Percentiles rank a stretch among this genome's conserved stretches.
Conservation (phyloP, 1,284 basidiomycete genomes). For the Vanrija sp. region DNA sequence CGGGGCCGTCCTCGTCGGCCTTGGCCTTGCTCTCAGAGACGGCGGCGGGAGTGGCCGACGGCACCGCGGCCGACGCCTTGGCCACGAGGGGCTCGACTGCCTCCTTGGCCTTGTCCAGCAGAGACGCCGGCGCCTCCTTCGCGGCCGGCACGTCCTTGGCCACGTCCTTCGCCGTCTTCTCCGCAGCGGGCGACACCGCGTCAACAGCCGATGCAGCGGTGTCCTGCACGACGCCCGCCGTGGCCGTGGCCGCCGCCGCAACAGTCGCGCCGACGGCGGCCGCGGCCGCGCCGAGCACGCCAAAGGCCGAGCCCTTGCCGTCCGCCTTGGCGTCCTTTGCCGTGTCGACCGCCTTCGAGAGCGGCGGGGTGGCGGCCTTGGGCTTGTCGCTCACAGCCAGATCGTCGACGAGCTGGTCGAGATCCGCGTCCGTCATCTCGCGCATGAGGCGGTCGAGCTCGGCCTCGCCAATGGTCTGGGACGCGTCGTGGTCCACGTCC, state of each 20-base stretch:
- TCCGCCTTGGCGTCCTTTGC: neutral
- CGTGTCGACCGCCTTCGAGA: neutral
- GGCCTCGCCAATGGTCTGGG: constrained; percentile 35
- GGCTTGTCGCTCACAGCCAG: constrained; percentile 21
- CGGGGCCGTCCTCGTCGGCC: neutral
- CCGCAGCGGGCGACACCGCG: neutral
- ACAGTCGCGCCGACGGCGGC: neutral
- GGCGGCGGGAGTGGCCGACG: neutral
- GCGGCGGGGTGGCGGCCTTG: neutral
- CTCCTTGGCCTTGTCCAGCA: neutral
- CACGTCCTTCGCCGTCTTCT: neutral
- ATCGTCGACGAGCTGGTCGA: constrained; percentile 38
- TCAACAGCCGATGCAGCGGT: neutral
- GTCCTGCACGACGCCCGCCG: neutral
- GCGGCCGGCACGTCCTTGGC: neutral
- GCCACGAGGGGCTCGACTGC: neutral
- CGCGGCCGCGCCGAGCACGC: too few species aligned
- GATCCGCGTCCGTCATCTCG: constrained; percentile 41
- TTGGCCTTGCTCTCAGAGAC: neutral
- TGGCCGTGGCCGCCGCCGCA: neutral
- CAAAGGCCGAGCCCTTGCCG: too few species aligned
- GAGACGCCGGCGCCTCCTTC: neutral
- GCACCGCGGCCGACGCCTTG: neutral
- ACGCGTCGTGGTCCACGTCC: constrained; percentile 29
- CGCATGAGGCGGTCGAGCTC: constrained; percentile 44